Conservation (phyloP, 202 grass and related monocot species). For the Hordeum pubiflorum region DNA sequence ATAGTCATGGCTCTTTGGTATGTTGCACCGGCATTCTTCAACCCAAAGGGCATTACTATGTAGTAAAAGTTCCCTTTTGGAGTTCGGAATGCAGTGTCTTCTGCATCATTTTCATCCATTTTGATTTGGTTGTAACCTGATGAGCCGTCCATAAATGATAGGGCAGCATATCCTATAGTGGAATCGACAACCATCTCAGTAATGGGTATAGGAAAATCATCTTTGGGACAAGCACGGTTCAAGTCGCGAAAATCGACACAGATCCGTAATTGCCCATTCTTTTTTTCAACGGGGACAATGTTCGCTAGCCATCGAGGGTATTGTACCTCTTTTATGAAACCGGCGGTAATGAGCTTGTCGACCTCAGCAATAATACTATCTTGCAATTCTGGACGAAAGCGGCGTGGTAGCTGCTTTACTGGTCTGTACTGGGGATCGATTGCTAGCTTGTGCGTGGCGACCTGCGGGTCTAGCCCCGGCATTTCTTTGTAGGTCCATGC, state of each 20-base stretch:
- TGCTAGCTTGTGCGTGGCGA: neutral
- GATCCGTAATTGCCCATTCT: neutral
- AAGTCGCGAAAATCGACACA: neutral
- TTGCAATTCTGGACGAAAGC: neutral
- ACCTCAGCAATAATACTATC: neutral
- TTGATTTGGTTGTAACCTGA: neutral
- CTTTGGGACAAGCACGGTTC: neutral
- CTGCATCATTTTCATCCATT: neutral
- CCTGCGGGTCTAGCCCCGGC: neutral
- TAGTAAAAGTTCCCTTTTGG: neutral
- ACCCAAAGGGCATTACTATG: neutral
- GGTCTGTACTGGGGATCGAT: neutral
- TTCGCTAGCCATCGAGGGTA: neutral
- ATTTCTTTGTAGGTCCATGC: neutral
- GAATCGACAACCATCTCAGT: neutral
- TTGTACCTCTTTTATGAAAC: neutral
- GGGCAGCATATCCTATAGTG: neutral
- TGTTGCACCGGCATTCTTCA: too few relatives aligned
- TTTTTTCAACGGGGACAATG: neutral
- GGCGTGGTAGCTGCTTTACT: neutral
- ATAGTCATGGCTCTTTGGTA: neutral
- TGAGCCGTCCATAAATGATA: constrained; percentile 3
- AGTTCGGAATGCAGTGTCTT: neutral
- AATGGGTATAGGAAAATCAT: neutral
- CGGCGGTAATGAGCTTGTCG: neutral